These are phyloP conservation scores for Candida parachauliodes DNA, from an alignment of 805 yeast species.

Conservation along the genomic window DNA sequence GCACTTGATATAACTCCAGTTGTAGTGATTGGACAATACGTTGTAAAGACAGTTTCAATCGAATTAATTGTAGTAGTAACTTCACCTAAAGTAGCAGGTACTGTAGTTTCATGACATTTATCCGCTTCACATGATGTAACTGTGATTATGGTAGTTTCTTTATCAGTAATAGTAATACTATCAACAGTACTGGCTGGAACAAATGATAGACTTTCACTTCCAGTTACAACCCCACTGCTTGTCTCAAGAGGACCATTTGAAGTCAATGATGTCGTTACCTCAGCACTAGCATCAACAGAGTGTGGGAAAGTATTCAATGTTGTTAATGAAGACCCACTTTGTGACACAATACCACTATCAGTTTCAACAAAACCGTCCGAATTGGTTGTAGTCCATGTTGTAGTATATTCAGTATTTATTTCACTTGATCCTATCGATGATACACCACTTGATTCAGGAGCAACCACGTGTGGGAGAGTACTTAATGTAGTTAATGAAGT, in stretches of 20 bases:
- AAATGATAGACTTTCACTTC: constrained; percentile 4
- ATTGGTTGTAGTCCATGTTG: constrained; percentile 8
- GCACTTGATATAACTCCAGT: constrained; percentile 15
- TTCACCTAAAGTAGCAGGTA: constrained; percentile 7
- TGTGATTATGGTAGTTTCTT: neutral
- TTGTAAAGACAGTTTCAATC: constrained; percentile 12
- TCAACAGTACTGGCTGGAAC: neutral
- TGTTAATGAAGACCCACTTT: constrained; percentile 3
- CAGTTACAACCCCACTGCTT: constrained; percentile 5
- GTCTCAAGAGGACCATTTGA: constrained; percentile 4
- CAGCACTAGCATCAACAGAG: constrained; percentile 4
- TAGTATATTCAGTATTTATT: constrained; percentile 13
- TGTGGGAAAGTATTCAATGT: constrained; percentile 7
- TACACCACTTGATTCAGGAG: no score
- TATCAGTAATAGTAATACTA: neutral
- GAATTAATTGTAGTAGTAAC: constrained; percentile 12
- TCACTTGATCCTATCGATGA: no score
- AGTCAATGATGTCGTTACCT: constrained; percentile 7
- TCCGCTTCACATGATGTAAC: neutral
- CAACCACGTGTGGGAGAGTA: constrained; percentile 5
- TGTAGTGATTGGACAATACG: no score
- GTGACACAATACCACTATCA: constrained; percentile 9
- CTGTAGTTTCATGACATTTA: no score
- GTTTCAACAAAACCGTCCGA: constrained; percentile 7
- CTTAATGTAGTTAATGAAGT: constrained; percentile 16